Evolutionary conservation across 345 rosid genomes (phyloP).

Genomic region (Syzygium jambos): DNA sequence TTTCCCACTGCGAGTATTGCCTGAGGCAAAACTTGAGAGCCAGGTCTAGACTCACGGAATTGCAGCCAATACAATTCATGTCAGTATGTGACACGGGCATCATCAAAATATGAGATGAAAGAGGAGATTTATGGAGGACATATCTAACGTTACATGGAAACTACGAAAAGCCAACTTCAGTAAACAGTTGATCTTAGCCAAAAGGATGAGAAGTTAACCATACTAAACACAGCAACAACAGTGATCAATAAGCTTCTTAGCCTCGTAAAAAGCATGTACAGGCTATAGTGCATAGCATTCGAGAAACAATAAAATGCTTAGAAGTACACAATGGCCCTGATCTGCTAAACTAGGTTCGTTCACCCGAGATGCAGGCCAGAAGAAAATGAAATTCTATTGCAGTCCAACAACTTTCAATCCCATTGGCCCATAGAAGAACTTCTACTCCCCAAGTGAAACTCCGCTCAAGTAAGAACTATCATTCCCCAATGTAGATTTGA

Average conservation of each 20-base stretch:
- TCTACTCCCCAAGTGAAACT: neutral
- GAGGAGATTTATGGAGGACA: neutral
- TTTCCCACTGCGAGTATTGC: neutral
- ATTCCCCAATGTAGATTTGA: neutral
- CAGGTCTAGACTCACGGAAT: neutral
- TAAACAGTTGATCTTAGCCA: neutral
- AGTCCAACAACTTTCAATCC: neutral
- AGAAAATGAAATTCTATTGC: neutral
- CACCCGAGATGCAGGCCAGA: neutral
- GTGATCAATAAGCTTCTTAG: neutral
- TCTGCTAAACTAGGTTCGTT: neutral
- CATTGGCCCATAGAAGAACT: neutral
- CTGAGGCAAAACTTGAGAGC: neutral
- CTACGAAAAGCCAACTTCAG: neutral
- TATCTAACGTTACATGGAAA: neutral
- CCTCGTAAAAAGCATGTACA: neutral
- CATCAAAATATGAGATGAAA: neutral
- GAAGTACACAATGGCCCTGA: neutral
- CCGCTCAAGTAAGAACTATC: neutral
- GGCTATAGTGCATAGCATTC: neutral
- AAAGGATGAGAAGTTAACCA: neutral
- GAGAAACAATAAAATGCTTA: neutral
- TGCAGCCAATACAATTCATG: neutral
- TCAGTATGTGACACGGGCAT: neutral
- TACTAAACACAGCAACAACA: neutral